Conservation (phyloP, 306 rosid species). For the Senna tora region DNA sequence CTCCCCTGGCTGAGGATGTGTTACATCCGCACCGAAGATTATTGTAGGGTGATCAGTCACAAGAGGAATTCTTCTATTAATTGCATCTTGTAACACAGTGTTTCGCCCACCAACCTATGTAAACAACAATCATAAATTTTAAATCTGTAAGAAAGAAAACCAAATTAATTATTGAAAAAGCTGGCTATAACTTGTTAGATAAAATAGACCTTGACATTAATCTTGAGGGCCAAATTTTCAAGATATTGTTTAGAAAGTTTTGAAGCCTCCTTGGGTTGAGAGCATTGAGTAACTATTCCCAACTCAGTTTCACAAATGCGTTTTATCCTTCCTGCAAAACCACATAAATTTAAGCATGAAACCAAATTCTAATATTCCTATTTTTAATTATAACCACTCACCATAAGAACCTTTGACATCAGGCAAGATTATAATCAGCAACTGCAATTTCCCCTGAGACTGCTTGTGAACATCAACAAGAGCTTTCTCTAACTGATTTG, state of each 20-base stretch:
- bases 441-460: constrained; percentile 45
- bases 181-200: neutral
- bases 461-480: constrained; percentile 44
- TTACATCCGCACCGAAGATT: constrained; percentile 84
- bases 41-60: constrained; percentile 68
- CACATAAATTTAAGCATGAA: neutral
- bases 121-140: neutral
- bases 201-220: constrained; percentile 76
- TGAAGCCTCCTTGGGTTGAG: constrained; percentile 48
- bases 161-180: neutral
- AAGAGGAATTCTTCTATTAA: constrained; percentile 45
- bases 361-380: neutral
- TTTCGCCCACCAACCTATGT: constrained; percentile 79
- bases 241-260: constrained; percentile 56
- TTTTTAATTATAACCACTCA: constrained; percentile 33
- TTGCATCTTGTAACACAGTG: constrained; percentile 63
- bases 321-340: constrained; percentile 61
- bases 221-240: constrained; percentile 77
- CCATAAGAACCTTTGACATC: constrained; percentile 67
- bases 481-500: constrained; percentile 43
- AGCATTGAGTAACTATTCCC: constrained; percentile 87
- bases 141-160: neutral
- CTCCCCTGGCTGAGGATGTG: constrained; percentile 81
- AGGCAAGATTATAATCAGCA: constrained; percentile 74
- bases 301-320: constrained; percentile 79